Evolutionary conservation across 73 alveolate species (phyloP).

Genomic region (Tetrahymena borealis): DNA sequence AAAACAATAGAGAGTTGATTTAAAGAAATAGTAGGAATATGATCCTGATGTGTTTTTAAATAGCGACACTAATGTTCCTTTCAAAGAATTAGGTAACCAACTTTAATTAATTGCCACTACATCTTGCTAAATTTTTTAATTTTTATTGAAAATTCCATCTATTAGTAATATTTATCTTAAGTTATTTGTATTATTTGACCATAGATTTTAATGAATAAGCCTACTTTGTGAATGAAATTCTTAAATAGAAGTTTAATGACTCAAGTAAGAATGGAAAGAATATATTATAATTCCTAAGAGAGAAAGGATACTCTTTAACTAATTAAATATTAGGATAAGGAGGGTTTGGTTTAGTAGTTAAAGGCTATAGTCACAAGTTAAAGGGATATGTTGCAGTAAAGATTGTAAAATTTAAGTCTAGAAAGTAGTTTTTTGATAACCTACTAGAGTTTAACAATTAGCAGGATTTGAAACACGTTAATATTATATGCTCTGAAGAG

Average conservation of each 20-base stretch:
- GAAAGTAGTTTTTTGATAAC: background rate
- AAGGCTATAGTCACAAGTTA: background rate
- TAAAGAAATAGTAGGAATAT: background rate
- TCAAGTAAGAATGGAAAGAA: background rate
- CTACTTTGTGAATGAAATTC: background rate
- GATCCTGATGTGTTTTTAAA: background rate
- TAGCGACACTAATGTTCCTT: background rate
- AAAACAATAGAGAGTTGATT: background rate
- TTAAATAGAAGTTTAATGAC: background rate
- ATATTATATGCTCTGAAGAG: background rate
- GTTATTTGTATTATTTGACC: too few species aligned
- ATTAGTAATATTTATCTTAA: too few species aligned
- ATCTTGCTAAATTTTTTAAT: background rate
- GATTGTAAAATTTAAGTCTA: background rate
- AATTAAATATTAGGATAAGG: background rate
- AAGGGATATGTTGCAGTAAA: background rate
- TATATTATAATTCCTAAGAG: background rate
- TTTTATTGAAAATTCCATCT: too few species aligned
- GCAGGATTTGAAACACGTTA: background rate
- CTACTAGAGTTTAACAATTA: background rate
- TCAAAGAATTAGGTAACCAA: background rate
- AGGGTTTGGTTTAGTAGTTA: background rate
- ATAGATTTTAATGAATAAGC: background rate
- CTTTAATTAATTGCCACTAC: background rate
- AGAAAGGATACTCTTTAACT: background rate